A percentile compares a stretch with the other conserved stretches of the same genome.
Conservation (phyloP, 208 protist genomes). For the Trypanosoma brucei region DNA sequence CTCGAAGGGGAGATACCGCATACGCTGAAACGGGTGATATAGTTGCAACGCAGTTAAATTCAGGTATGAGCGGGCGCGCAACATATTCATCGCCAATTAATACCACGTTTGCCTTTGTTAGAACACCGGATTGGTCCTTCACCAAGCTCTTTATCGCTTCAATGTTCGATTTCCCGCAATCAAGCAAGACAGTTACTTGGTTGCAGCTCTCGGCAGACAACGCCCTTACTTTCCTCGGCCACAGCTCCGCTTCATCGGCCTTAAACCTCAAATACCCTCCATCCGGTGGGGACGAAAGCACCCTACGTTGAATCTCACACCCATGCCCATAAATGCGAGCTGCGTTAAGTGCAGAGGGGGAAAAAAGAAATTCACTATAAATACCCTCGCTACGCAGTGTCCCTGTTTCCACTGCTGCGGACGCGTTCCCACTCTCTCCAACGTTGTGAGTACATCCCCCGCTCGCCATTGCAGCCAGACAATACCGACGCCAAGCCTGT, state of each 20-base stretch:
- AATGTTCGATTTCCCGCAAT: conserved; percentile 41
- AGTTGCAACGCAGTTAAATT: conserved; percentile 40
- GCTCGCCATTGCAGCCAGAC: conserved; percentile 11
- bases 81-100: conserved; percentile 44
- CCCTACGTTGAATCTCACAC: conserved; percentile 18
- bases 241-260: conserved; percentile 22
- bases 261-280: conserved; percentile 31
- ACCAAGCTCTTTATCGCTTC: conserved; percentile 38
- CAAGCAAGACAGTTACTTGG: conserved; percentile 43
- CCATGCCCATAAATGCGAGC: conserved; percentile 3
- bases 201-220: conserved; percentile 9
- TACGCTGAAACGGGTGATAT: conserved; percentile 42
- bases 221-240: conserved; percentile 27
- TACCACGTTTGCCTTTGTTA: conserved; percentile 33
- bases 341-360: conserved; percentile 9
- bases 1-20: conserved; percentile 15
- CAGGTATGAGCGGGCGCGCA: conserved; percentile 22
- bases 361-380: conserved; percentile 10
- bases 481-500: conserved; percentile 14
- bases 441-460: not conserved
- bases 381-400: conserved; percentile 1
- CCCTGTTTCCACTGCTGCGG: not conserved
- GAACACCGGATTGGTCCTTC: conserved; percentile 17
- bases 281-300: conserved; percentile 19
- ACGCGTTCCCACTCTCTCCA: too few species aligned